These are phyloP conservation scores for Ilex asprella DNA, from an alignment of 257 asterid species.

Conservation along the genomic window DNA sequence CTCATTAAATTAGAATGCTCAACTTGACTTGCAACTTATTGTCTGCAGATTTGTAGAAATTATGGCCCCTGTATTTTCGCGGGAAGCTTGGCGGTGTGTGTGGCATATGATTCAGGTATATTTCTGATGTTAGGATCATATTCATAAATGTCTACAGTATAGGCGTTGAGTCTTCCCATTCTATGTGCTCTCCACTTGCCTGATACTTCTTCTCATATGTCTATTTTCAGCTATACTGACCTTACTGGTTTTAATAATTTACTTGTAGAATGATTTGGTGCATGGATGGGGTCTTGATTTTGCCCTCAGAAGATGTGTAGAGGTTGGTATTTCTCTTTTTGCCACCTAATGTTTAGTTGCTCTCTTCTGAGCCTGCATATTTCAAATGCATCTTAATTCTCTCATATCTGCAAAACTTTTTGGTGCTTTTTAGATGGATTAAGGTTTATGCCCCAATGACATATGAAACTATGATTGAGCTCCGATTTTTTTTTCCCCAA, in stretches of 20 bases:
- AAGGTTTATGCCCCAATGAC: no score
- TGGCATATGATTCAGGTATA: constrained; percentile 94
- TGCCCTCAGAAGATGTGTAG: constrained; percentile 72
- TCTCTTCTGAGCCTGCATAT: no score
- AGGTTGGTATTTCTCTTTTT: constrained; percentile 32
- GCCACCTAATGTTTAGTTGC: background rate
- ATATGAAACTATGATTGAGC: no score
- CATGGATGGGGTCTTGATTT: constrained; percentile 98
- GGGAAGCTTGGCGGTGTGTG: constrained; percentile 91
- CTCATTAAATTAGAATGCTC: no score
- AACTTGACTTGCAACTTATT: background rate
- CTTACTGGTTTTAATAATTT: no score
- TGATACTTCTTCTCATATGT: background rate
- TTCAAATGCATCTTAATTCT: no score
- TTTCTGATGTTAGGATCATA: background rate
- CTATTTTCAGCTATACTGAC: background rate
- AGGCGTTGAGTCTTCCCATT: background rate
- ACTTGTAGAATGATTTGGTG: constrained; percentile 77
- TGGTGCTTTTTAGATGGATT: no score
- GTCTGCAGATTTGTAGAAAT: constrained; percentile 74
- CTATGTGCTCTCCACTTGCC: background rate
- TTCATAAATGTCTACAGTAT: background rate
- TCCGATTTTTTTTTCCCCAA: no score
- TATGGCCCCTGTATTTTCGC: constrained; percentile 94
- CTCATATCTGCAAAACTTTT: no score